Evolutionary conservation across 352 stramenopile species (phyloP), one percentile per base, ranked within the genome.

Genomic region (Phytophthora hybrid): DNA sequence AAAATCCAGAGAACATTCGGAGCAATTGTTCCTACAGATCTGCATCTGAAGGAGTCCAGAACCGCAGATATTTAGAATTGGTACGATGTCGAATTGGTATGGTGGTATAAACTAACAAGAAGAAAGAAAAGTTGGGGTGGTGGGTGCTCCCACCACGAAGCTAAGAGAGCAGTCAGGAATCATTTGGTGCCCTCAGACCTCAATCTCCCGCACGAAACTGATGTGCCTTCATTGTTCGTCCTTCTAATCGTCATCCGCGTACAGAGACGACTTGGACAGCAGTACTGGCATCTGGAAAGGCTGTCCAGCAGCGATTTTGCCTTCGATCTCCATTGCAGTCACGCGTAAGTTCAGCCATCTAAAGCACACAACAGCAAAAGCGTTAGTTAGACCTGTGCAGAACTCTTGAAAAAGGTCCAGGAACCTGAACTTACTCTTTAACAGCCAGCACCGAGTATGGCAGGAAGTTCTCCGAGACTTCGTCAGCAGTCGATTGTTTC

Each of bases 271-370:
- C 77, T 97, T 97, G 69, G 89, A 95, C 34, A 97, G 65, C 34
- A 97, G 81, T 59, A 95, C 85, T 37, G 90, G 90, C 83, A 97
- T 92, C 61, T 89, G 81, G 74, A 97, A 95, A 8, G 84, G 70
- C 63, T 95, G 77, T 4, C 89, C 89, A 11, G 80, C 77, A 39
- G 90, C 88, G 67, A 97, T 93, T 74, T 93, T 93, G 60, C 82
- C 69, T 63, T 97, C 90, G 53, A 96, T 93, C 60, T 97, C 90
- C 79, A 97, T 88, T 21, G 83, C 86, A 63, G 93, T 89, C 18
- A 97, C 90, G 32, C 90, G 90, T 58, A 96, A 84, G 54, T 95
- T 87, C 5, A 97, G 81, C 90, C 90, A 97, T 63, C 90, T 97
- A 58, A 56, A 4, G 56, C 41, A 44, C 11, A 44, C 9, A 16